A percentile compares a stretch with the other conserved stretches of the same genome.
These are phyloP conservation scores for Phytophthora vignae DNA, from an alignment of 352 stramenopile species.

Conservation along the genomic window DNA sequence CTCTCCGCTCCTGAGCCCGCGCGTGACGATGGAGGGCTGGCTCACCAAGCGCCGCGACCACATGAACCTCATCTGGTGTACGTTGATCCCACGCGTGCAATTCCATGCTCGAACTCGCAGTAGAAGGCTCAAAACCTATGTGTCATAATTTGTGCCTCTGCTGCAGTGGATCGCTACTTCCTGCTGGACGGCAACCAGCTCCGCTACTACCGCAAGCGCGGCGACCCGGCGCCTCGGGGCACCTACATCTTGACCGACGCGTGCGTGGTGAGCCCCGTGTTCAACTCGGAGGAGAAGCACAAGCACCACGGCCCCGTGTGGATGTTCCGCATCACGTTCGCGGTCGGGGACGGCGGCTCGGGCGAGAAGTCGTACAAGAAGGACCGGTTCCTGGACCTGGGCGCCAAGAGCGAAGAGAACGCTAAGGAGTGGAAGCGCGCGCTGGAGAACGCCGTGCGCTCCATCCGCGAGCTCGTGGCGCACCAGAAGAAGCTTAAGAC, in stretches of 20 bases:
- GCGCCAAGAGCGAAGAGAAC: conserved; percentile 85
- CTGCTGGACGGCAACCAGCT: conserved; percentile 88
- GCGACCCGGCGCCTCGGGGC: conserved; percentile 78
- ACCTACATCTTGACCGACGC: conserved; percentile 89
- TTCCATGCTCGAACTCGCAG: not conserved
- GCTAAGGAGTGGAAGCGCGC: conserved; percentile 85
- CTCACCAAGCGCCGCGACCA: conserved; percentile 90
- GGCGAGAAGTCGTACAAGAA: conserved; percentile 91
- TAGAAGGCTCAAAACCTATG: conserved; percentile 20
- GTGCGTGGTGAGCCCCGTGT: conserved; percentile 80
- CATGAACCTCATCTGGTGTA: conserved; percentile 93
- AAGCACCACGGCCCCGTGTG: conserved; percentile 87
- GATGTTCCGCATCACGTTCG: conserved; percentile 92
- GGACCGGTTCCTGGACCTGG: conserved; percentile 87
- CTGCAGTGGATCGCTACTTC: conserved; percentile 86
- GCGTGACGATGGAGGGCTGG: conserved; percentile 82
- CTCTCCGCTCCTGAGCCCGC: not conserved
- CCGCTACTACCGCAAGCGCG: conserved; percentile 89
- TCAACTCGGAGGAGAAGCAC: conserved; percentile 91
- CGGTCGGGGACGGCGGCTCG: conserved; percentile 60
- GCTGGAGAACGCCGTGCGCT: conserved; percentile 82
- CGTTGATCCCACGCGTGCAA: conserved; percentile 23
- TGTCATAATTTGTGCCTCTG: conserved; percentile 27
- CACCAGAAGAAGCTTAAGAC: conserved; percentile 82
- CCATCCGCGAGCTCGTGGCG: conserved; percentile 71